Percentiles rank a stretch among this genome's conserved stretches.
Conservation (phyloP, 2,329 filamentous ascomycete species). For the Sarocladiaceae sp. region DNA sequence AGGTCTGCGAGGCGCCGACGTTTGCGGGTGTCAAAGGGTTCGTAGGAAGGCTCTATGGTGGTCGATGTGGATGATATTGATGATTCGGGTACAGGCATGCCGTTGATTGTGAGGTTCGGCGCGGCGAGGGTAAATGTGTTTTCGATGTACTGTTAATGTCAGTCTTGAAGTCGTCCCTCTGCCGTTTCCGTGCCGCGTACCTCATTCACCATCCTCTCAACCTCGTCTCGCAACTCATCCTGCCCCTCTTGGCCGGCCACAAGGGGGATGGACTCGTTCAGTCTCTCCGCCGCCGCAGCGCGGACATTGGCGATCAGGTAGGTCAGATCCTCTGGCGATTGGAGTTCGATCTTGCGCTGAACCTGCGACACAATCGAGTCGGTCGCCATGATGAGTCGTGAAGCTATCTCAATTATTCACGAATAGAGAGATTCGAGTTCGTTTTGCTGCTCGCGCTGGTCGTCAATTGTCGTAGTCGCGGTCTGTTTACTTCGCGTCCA, state of each 20-base stretch:
- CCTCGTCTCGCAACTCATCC: constrained; percentile 54
- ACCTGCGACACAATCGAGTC: constrained; percentile 30
- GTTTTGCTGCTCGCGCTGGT: background rate
- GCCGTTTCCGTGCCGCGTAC: no score
- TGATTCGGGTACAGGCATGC: constrained; percentile 44
- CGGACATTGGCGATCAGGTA: constrained; percentile 68
- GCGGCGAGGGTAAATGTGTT: constrained; percentile 55
- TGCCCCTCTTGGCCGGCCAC: constrained; percentile 45
- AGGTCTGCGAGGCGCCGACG: constrained; percentile 56
- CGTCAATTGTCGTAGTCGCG: background rate
- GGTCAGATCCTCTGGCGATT: constrained; percentile 67
- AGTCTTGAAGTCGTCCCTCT: no score
- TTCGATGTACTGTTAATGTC: constrained; percentile 49
- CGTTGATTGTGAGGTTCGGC: constrained; percentile 61
- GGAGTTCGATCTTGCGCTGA: constrained; percentile 76
- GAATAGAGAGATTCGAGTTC: background rate
- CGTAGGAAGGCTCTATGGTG: constrained; percentile 38
- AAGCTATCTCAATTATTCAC: background rate
- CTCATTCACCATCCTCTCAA: constrained; percentile 56
- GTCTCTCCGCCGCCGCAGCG: constrained; percentile 61
- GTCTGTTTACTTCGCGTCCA: constrained; percentile 3
- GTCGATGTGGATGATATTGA: constrained; percentile 20
- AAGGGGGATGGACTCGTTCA: constrained; percentile 65
- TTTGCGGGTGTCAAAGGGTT: constrained; percentile 57
- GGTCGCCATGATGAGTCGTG: constrained; percentile 24